A percentile compares a stretch with the other conserved stretches of the same genome.
These are phyloP conservation scores for Chaetomium globosum DNA, from an alignment of 2,329 filamentous ascomycete genomes.

Conservation along the genomic window DNA sequence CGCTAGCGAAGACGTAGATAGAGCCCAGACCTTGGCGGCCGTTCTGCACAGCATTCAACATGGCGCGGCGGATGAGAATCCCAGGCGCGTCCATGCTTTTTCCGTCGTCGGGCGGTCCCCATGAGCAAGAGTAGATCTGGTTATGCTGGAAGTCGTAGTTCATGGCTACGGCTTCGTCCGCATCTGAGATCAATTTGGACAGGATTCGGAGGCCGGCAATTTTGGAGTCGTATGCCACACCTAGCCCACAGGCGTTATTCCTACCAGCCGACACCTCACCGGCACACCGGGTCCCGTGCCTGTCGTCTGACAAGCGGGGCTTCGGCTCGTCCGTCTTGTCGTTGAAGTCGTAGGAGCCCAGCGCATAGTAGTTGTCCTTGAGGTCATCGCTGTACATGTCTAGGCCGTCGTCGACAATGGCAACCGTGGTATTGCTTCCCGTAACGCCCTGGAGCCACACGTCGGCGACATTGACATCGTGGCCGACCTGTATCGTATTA, in stretches of 20 bases:
- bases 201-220: constrained; percentile 92
- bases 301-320: constrained; percentile 81
- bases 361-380: constrained; percentile 89
- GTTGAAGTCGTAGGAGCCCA: constrained; percentile 95
- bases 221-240: constrained; percentile 88
- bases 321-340: constrained; percentile 76
- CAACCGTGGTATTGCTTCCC: constrained; percentile 83
- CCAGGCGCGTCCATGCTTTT: constrained; percentile 91
- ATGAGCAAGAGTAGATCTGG: constrained; percentile 97
- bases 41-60: constrained; percentile 89
- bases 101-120: constrained; percentile 94
- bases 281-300: constrained; percentile 89
- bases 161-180: constrained; percentile 88
- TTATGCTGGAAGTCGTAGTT: constrained; percentile 92
- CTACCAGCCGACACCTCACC: constrained; percentile 90
- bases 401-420: constrained; percentile 93
- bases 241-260: constrained; percentile 93
- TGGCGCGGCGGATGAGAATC: constrained; percentile 82
- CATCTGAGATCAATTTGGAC: constrained; percentile 85
- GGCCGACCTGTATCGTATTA: constrained; percentile 77
- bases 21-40: constrained; percentile 82
- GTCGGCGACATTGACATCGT: constrained; percentile 95
- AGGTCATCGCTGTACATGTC: constrained; percentile 95
- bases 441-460: constrained; percentile 91
- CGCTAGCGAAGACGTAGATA: constrained; percentile 95